Conservation (phyloP, 2,329 filamentous ascomycete species). For the Sporothrix dimorphospora region DNA sequence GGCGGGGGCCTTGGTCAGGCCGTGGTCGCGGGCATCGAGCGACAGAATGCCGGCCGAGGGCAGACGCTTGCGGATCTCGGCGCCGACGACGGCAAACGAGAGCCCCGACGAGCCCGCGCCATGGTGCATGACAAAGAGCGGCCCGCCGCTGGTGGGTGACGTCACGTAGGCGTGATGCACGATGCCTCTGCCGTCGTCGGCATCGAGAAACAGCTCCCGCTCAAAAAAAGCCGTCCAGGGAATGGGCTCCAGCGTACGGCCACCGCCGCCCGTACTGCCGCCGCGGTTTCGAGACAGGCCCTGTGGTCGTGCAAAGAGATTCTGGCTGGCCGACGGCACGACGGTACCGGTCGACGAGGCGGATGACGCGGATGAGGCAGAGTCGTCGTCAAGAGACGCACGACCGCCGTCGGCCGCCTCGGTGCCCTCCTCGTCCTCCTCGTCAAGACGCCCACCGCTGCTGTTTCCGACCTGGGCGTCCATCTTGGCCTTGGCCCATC, state of each 20-base stretch:
- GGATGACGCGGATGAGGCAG: constrained; percentile 71
- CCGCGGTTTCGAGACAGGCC: constrained; percentile 32
- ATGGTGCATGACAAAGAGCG: constrained; percentile 92
- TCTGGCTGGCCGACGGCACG: constrained; percentile 73
- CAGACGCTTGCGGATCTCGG: constrained; percentile 75
- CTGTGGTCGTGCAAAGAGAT: constrained; percentile 71
- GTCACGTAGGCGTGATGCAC: constrained; percentile 86
- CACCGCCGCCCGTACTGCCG: neutral
- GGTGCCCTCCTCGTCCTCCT: constrained; percentile 54
- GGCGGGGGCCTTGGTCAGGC: constrained; percentile 58
- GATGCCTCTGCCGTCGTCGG: constrained; percentile 50
- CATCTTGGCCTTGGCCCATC: constrained; percentile 40
- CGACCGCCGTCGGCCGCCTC: constrained; percentile 43
- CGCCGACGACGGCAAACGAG: constrained; percentile 81
- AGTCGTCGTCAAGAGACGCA: constrained; percentile 62
- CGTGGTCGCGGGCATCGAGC: constrained; percentile 85
- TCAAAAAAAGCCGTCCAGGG: constrained; percentile 92
- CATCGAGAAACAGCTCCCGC: constrained; percentile 76
- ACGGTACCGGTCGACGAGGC: constrained; percentile 92
- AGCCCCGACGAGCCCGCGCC: constrained; percentile 91
- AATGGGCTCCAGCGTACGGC: constrained; percentile 63
- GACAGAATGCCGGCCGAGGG: constrained; percentile 83
- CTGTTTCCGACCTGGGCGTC: constrained; percentile 27
- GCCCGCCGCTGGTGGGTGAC: constrained; percentile 73
- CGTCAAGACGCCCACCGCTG: constrained; percentile 46